Conservation (phyloP, 345 rosid genomes). For the Sisymbrium irio region DNA sequence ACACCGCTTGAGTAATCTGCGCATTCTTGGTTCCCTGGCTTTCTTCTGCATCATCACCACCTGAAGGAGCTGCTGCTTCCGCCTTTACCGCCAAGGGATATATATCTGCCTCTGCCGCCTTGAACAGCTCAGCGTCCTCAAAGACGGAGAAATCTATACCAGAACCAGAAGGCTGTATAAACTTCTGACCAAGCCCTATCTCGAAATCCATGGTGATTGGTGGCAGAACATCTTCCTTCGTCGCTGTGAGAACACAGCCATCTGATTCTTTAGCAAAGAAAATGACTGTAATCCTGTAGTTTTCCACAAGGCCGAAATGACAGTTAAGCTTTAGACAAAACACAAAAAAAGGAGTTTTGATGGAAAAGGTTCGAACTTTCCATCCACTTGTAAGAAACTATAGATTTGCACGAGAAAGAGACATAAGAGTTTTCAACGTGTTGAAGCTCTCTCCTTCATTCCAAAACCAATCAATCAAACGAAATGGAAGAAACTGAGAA, state of each 20-base stretch:
- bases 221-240: slow-evolving; percentile 55
- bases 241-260: slow-evolving; percentile 52
- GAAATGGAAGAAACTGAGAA: background rate
- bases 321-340: background rate
- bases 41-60: slow-evolving; percentile 40
- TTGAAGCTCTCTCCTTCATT: background rate
- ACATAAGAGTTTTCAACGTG: slow-evolving; percentile 7
- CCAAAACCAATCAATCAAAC: background rate
- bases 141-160: slow-evolving; percentile 72
- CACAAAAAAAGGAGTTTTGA: background rate
- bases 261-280: slow-evolving; percentile 88
- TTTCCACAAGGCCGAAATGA: slow-evolving; percentile 7
- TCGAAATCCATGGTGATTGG: slow-evolving; percentile 62
- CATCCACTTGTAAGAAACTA: background rate
- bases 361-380: background rate
- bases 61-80: slow-evolving; percentile 50
- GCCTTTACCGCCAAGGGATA: slow-evolving; percentile 84
- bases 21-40: slow-evolving; percentile 47
- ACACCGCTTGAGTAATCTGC: slow-evolving; percentile 71
- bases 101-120: slow-evolving; percentile 43
- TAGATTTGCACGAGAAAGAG: background rate
- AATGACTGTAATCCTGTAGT: slow-evolving; percentile 62
- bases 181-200: slow-evolving; percentile 84
- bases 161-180: slow-evolving; percentile 66
- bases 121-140: slow-evolving; percentile 55